These are phyloP conservation scores for Stenogyne calaminthoides DNA, from an alignment of 305 asterid genomes.

Conservation along the genomic window DNA sequence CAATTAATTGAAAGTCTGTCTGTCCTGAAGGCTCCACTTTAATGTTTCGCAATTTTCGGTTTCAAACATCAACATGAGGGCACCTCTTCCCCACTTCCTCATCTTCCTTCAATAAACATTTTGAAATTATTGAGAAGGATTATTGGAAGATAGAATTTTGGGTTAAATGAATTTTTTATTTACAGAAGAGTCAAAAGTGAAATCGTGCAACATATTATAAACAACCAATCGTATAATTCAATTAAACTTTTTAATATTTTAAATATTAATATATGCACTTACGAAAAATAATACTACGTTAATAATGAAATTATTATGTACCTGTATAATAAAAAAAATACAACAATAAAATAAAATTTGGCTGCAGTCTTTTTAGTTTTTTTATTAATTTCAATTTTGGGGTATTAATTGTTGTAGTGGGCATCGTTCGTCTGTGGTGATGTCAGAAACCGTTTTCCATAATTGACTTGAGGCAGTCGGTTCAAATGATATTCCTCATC, in stretches of 20 bases:
- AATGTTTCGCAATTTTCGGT: too few species aligned
- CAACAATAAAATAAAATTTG: background rate
- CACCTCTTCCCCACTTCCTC: too few species aligned
- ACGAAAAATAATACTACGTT: too few species aligned
- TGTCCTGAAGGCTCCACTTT: background rate
- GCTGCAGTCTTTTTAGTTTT: background rate
- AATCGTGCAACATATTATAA: background rate
- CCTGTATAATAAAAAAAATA: background rate
- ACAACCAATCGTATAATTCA: background rate
- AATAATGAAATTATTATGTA: background rate
- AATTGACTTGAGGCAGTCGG: background rate
- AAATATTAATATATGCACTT: too few species aligned
- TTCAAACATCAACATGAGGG: too few species aligned
- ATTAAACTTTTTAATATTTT: too few species aligned
- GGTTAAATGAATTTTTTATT: background rate
- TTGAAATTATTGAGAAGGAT: background rate
- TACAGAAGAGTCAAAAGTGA: background rate
- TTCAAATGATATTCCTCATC: background rate
- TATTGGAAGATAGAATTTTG: background rate
- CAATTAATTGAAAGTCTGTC: background rate
- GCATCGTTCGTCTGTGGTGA: background rate
- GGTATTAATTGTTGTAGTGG: background rate
- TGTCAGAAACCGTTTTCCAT: conserved; percentile 5
- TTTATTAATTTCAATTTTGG: background rate
- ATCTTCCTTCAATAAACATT: too few species aligned